Conservation (phyloP, 1,139 yeast genomes). For the Kluyveromyces sp. region DNA sequence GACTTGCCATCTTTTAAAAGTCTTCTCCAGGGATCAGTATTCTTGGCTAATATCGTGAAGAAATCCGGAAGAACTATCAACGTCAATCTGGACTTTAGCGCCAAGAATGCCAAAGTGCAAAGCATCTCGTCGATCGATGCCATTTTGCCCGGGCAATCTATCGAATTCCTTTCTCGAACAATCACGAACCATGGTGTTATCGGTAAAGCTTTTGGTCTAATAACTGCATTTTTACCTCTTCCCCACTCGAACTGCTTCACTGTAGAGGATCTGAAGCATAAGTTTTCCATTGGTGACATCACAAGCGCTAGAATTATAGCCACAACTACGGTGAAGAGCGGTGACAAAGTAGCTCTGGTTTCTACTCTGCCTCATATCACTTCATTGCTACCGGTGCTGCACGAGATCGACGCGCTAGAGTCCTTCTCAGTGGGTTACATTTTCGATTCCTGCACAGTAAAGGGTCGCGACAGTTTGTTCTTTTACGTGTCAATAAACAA, state of each 20-base stretch:
- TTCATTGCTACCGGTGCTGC: conserved; percentile 22
- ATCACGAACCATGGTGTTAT: conserved; percentile 54
- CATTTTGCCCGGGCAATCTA: conserved; percentile 74
- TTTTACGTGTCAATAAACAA: conserved; percentile 54
- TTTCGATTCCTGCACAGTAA: conserved; percentile 55
- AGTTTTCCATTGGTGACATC: conserved; percentile 57
- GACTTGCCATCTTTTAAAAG: conserved; percentile 38
- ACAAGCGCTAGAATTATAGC: conserved; percentile 68
- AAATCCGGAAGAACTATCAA: conserved; percentile 55
- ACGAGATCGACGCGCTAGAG: conserved; percentile 36
- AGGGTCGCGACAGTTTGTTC: conserved; percentile 51
- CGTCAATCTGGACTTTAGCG: conserved; percentile 40
- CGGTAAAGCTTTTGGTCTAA: conserved; percentile 63
- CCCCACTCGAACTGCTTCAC: conserved; percentile 53
- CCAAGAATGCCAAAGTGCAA: conserved; percentile 43
- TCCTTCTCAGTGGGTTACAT: conserved; percentile 76
- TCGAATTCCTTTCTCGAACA: conserved; percentile 65
- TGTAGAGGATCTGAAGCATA: conserved; percentile 49
- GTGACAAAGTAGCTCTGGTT: conserved; percentile 53
- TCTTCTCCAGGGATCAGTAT: conserved; percentile 40
- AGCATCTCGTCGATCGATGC: conserved; percentile 68
- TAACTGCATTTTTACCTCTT: conserved; percentile 63
- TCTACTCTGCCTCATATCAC: conserved; percentile 57
- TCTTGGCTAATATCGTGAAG: conserved; percentile 44
- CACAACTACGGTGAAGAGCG: conserved; percentile 44